A percentile compares a stretch with the other conserved stretches of the same genome.
Conservation (phyloP, 306 rosid genomes). For the Sechiopsis laciniata region DNA sequence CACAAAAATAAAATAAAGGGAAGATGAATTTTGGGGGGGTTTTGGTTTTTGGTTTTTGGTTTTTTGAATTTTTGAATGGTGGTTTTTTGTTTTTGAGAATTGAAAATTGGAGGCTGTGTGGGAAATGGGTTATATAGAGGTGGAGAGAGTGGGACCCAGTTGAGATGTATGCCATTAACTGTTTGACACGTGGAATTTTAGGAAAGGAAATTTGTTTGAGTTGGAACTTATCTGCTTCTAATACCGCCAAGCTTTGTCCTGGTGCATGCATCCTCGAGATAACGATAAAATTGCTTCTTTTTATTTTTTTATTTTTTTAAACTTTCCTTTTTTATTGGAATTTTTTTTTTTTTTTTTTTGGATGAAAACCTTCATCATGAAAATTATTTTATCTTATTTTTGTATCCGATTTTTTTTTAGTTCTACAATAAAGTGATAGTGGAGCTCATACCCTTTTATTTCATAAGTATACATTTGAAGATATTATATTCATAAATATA, state of each 20-base stretch:
- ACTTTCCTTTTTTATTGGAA: too few relatives aligned
- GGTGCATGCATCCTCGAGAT: constrained; percentile 41
- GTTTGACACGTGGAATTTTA: constrained; percentile 34
- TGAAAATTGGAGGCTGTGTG: neutral
- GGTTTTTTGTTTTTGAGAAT: neutral
- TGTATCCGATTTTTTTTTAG: too few relatives aligned
- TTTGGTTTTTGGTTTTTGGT: neutral
- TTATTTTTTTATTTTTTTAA: too few relatives aligned
- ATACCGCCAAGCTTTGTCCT: constrained; percentile 29
- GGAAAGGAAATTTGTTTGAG: neutral
- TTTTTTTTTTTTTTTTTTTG: too few relatives aligned
- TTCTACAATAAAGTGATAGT: too few relatives aligned
- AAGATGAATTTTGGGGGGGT: neutral
- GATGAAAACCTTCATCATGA: too few relatives aligned
- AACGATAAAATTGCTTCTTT: neutral
- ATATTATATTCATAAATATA: too few relatives aligned
- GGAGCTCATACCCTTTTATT: too few relatives aligned
- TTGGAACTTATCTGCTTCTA: constrained; percentile 63
- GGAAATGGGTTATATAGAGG: constrained; percentile 17
- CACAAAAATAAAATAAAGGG: neutral
- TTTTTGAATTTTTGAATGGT: neutral
- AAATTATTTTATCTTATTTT: too few relatives aligned
- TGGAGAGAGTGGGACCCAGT: constrained; percentile 32
- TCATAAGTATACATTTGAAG: too few relatives aligned
- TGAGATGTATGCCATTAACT: constrained; percentile 17